Conservation (phyloP, 2,329 filamentous ascomycete species). For the Fusarium buharicum region DNA sequence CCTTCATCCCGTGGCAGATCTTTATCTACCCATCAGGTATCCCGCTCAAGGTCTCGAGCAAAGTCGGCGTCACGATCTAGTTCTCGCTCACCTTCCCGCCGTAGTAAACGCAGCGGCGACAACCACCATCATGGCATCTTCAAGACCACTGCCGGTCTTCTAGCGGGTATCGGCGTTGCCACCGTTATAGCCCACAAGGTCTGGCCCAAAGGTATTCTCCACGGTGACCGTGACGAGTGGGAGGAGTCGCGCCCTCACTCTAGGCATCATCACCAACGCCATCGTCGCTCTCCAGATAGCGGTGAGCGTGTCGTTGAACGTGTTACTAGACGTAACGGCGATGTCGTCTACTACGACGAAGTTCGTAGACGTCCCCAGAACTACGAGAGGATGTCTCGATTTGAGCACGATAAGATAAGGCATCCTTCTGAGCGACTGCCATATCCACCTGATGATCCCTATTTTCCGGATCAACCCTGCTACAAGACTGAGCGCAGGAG, state of each 20-base stretch:
- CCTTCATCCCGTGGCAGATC: conserved; percentile 9
- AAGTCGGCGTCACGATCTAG: conserved; percentile 32
- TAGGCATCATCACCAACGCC: conserved; percentile 29
- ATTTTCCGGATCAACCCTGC: conserved; percentile 31
- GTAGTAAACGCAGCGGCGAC: conserved; percentile 18
- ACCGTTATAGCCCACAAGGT: conserved; percentile 50
- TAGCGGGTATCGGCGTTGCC: conserved; percentile 51
- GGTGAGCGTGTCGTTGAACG: conserved; percentile 30
- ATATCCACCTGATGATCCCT: conserved; percentile 35
- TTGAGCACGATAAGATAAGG: conserved; percentile 24
- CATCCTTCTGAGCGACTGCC: conserved; percentile 21
- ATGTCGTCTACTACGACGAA: conserved; percentile 38
- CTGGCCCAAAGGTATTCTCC: conserved; percentile 49
- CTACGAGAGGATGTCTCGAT: conserved; percentile 30
- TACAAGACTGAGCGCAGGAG: conserved; percentile 34
- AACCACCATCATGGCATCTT: conserved; percentile 43
- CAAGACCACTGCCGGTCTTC: conserved; percentile 48
- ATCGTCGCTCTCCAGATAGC: conserved; percentile 23
- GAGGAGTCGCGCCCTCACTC: conserved; percentile 39
- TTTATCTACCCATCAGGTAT: conserved; percentile 10
- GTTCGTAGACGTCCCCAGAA: conserved; percentile 29
- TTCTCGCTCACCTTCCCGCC: conserved; percentile 39
- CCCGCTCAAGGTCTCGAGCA: conserved; percentile 34
- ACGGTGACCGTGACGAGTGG: conserved; percentile 48
- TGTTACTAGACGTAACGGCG: conserved; percentile 24